Conservation (phyloP, 192 early-diverging fungal genomes). For the Coemansia sp. region DNA sequence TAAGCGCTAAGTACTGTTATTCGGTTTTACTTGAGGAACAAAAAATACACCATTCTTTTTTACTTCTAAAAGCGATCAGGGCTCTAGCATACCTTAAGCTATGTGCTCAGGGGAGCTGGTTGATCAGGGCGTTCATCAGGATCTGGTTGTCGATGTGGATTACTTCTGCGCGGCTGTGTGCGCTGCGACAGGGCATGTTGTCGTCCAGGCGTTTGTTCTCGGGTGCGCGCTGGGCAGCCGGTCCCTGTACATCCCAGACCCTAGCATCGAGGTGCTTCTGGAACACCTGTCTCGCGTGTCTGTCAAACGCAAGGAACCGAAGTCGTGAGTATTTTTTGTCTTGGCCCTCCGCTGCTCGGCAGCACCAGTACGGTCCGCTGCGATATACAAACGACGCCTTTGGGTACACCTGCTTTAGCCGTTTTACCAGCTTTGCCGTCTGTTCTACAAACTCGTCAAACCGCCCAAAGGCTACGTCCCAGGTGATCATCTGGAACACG, state of each 20-base stretch:
- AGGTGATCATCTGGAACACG: conserved; percentile 36
- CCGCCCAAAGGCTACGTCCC: conserved; percentile 30
- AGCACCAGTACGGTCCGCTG: conserved; percentile 43
- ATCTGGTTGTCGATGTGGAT: conserved; percentile 45
- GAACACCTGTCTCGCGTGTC: conserved; percentile 16
- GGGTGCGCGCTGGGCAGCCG: conserved; percentile 14
- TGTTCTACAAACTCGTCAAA: conserved; percentile 12
- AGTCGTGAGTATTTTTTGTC: conserved; percentile 32
- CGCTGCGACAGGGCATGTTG: conserved; percentile 43
- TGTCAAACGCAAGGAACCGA: conserved; percentile 31
- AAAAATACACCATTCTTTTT: conserved; percentile 4
- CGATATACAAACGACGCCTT: conserved; percentile 31
- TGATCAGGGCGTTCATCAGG: conserved; percentile 39
- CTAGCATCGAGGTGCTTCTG: conserved; percentile 11
- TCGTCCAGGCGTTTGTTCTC: conserved; percentile 22
- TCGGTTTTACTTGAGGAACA: background rate
- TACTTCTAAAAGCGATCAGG: too few relatives aligned
- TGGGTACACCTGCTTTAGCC: conserved; percentile 25
- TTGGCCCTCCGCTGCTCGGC: conserved; percentile 20
- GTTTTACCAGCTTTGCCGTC: conserved; percentile 8
- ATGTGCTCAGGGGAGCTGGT: too few relatives aligned
- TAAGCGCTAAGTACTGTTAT: conserved; percentile 49
- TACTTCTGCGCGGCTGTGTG: conserved; percentile 25
- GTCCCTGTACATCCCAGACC: conserved; percentile 27
- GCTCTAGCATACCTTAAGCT: too few relatives aligned